Conservation (phyloP, 768 basidiomycete genomes). For the Coprinopsis cinerea region DNA sequence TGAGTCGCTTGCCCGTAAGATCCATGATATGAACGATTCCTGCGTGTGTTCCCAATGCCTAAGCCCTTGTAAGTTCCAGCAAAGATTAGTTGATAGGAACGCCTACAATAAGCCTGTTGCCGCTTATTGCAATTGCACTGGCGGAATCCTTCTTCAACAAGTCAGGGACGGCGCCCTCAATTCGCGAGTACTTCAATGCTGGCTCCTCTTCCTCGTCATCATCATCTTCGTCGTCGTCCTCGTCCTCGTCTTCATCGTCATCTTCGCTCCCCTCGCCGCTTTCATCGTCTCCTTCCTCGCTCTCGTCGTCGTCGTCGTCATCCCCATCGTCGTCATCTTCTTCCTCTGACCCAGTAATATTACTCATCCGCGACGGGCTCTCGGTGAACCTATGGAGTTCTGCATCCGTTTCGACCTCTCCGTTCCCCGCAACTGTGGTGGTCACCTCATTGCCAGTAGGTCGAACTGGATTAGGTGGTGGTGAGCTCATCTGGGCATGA, state of each 20-base stretch:
- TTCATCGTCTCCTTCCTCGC: constrained; percentile 13
- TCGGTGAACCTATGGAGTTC: background rate
- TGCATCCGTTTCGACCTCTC: background rate
- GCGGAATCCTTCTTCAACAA: constrained; percentile 86
- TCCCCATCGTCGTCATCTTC: constrained; percentile 69
- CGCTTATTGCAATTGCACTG: constrained; percentile 72
- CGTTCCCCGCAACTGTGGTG: background rate
- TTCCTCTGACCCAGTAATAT: constrained; percentile 23
- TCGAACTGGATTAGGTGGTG: background rate
- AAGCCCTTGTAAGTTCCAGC: constrained; percentile 10
- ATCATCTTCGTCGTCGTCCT: constrained; percentile 48
- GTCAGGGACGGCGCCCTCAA: constrained; percentile 66
- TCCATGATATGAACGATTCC: constrained; percentile 89
- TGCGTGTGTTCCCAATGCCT: constrained; percentile 90
- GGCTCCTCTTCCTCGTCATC: constrained; percentile 88
- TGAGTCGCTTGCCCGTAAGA: constrained; percentile 72
- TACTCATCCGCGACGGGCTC: background rate
- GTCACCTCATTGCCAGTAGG: background rate
- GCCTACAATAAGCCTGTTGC: constrained; percentile 57
- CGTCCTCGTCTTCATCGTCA: constrained; percentile 33
- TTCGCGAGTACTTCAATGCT: constrained; percentile 83
- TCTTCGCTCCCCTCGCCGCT: constrained; percentile 22
- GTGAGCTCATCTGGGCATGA: constrained; percentile 1
- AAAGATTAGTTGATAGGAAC: background rate
- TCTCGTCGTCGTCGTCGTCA: constrained; percentile 47